phyloP scores from a whole-genome alignment of 2,329 filamentous ascomycete species.

The Botrytis galanthina region DNA sequence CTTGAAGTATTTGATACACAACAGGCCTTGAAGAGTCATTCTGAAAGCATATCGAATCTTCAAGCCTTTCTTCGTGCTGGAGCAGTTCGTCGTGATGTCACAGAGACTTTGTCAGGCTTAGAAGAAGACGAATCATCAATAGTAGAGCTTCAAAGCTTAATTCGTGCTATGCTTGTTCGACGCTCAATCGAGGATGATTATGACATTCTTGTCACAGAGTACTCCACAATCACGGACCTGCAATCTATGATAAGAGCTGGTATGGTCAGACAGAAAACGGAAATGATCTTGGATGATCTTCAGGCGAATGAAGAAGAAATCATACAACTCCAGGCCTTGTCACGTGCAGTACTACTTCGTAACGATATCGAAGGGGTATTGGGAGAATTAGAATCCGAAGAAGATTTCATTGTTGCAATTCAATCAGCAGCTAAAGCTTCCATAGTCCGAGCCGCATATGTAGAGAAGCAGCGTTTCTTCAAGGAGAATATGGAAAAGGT shows the following conservation, averaged over 20 bases:
- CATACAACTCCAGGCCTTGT: slow-evolving; percentile 68
- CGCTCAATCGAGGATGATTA: slow-evolving; percentile 49
- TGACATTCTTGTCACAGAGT: slow-evolving; percentile 57
- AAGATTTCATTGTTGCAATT: slow-evolving; percentile 70
- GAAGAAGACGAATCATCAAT: slow-evolving; percentile 47
- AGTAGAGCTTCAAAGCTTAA: slow-evolving; percentile 54
- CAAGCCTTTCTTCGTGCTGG: slow-evolving; percentile 48
- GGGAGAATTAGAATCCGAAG: slow-evolving; percentile 75
- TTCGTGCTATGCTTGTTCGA: slow-evolving; percentile 61
- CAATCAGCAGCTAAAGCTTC: slow-evolving; percentile 73
- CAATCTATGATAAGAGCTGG: slow-evolving; percentile 69
- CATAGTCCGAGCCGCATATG: slow-evolving; percentile 71
- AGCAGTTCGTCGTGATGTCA: slow-evolving; percentile 52
- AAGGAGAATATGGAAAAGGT: slow-evolving; percentile 98
- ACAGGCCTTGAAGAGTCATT: slow-evolving; percentile 52
- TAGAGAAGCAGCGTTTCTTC: slow-evolving; percentile 84
- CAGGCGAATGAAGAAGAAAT: slow-evolving; percentile 66
- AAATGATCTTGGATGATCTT: slow-evolving; percentile 66
- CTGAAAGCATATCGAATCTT: slow-evolving; percentile 36
- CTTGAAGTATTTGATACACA: slow-evolving; percentile 46
- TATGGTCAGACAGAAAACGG: slow-evolving; percentile 58
- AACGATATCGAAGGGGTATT: slow-evolving; percentile 71
- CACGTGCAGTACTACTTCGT: slow-evolving; percentile 76
- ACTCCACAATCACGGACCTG: slow-evolving; percentile 55
- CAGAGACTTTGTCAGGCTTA: slow-evolving; percentile 49